These are phyloP conservation scores for Scleroderma bovista DNA, from an alignment of 768 basidiomycete genomes.

Conservation along the genomic window DNA sequence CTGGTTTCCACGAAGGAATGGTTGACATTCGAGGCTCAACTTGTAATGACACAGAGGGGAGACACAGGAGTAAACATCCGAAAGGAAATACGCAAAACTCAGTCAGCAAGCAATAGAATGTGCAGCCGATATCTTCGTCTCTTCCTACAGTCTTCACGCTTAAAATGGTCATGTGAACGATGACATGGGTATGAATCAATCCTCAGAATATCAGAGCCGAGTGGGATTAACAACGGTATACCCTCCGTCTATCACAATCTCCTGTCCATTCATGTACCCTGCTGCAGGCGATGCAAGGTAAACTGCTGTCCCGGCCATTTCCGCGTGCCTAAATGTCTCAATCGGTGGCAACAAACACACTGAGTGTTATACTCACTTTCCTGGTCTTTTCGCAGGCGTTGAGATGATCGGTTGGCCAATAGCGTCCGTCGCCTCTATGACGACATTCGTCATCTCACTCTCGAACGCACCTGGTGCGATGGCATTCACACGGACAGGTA, in stretches of 20 bases:
- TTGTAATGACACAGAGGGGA: too few species aligned
- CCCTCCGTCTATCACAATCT: constrained; percentile 73
- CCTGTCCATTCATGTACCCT: constrained; percentile 72
- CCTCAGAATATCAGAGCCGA: constrained; percentile 22
- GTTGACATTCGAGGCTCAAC: too few species aligned
- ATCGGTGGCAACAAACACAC: not conserved
- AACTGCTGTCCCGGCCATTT: constrained; percentile 74
- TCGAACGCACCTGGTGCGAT: constrained; percentile 73
- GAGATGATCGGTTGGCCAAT: constrained; percentile 56
- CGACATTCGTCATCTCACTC: constrained; percentile 67
- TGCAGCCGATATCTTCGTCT: too few species aligned
- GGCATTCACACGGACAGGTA: constrained; percentile 67
- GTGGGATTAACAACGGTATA: constrained; percentile 70
- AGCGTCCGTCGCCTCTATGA: constrained; percentile 45
- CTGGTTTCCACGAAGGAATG: constrained; percentile 9
- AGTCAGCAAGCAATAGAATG: too few species aligned
- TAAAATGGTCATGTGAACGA: too few species aligned
- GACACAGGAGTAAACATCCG: too few species aligned
- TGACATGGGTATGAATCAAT: too few species aligned
- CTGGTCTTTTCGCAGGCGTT: constrained; percentile 57
- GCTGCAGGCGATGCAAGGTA: constrained; percentile 73
- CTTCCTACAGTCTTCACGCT: too few species aligned
- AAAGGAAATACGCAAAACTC: too few species aligned
- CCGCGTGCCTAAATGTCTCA: constrained; percentile 44
- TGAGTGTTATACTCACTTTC: constrained; percentile 48